Base-by-base conservation (phyloP, 306 rosid genomes). In the Hippophae rhamnoides region DNA sequence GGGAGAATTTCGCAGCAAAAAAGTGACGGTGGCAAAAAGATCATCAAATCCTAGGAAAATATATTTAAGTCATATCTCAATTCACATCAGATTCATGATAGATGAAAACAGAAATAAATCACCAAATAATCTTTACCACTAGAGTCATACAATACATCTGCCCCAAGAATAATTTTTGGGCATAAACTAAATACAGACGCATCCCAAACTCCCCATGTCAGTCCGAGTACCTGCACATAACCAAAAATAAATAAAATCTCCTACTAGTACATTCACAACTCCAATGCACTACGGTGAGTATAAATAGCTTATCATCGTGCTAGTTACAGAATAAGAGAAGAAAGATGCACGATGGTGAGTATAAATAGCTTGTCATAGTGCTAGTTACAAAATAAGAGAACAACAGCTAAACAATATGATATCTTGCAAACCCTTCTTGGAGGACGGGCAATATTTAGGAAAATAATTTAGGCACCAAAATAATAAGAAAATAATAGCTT, bases 161-260 rank as follows among this genome's bases (percentile, higher is more conserved):
- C 96, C 56, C 96, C 98, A 53, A 90, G 76, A 70, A 90, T 83
- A 64, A 85, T 64, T 59, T 78, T 81, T 10, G 96, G 87, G 12
- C 58, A 74, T 73, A 87, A 85, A 72, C 68, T 75, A 72, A 87
- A 79, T 40, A 83, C 56, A 54, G 89, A 79, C 43, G 70, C 71
- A 80, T 87, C 92, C 98, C 95, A 90, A 64, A 83, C 83, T 69
- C 95, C 95, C 96, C 96, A 87, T 9, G 89, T 83, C 80, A 90
- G 62, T 64, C 95, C 96, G 41, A 79, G 9, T 46, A 90, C 86
- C 96, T 90, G 60, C 50, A 73, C 64, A 60, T 43, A 43, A 49
- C 51, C 47, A 41, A 53, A 12, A 51, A 3, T n/a, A 56, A 18
- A 18, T 18, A 18, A 18, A 18, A 18, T 47, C 56, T 69, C 38